These are phyloP conservation scores for Eucalyptus albens DNA, from an alignment of 345 rosid species.

Conservation along the genomic window DNA sequence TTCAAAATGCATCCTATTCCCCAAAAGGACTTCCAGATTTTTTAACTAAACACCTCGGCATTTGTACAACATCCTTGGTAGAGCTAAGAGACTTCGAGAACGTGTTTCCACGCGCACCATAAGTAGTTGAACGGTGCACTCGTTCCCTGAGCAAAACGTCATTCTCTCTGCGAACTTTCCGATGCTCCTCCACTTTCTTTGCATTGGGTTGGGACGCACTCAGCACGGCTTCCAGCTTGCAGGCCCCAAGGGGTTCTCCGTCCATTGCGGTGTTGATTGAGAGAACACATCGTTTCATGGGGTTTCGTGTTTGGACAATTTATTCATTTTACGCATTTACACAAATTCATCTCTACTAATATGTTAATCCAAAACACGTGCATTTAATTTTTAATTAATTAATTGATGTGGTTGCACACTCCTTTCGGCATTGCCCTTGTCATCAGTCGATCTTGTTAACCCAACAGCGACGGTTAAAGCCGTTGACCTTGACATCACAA, in stretches of 20 bases:
- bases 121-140: background rate
- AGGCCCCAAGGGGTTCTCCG: background rate
- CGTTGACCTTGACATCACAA: background rate
- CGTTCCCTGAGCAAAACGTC: fast-evolving
- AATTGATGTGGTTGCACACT: background rate
- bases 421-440: background rate
- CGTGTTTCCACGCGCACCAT: background rate
- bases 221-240: background rate
- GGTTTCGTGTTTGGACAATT: background rate
- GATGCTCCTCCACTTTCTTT: background rate
- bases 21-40: background rate
- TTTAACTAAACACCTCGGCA: background rate
- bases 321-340: background rate
- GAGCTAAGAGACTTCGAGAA: background rate
- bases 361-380: background rate
- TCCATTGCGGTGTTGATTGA: background rate
- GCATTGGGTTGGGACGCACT: background rate
- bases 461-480: background rate
- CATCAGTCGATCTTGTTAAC: background rate
- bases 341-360: background rate
- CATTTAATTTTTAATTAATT: background rate
- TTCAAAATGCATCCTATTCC: background rate
- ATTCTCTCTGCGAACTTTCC: background rate
- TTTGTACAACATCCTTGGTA: background rate
- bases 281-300: background rate